Base-by-base conservation (phyloP, 768 basidiomycete genomes). In the Amanita muscaria region DNA sequence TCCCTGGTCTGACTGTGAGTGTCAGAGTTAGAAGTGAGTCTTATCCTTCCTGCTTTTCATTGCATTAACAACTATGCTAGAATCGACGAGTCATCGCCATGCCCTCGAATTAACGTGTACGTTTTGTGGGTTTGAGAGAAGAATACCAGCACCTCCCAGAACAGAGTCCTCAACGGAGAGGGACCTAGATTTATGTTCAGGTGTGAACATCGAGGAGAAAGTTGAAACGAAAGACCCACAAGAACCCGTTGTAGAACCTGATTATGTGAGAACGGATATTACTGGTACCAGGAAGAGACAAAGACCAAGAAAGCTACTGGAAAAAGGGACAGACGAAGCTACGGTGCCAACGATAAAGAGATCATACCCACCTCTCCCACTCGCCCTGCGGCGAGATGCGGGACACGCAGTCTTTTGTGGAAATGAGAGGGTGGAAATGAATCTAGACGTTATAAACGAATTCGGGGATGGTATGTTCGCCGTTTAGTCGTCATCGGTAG, bases 331-430 rank as follows among this genome's bases (percentile, higher is more conserved):
- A 5, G 18, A n/a, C 12, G 27, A 19, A 10, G 19, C 14, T 2
- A 32, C 22, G n/a, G 34, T 8, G 44, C 24, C 38, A 40, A 40
- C 12, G 21, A 33, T 14, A 37, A 42, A 45, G 1, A 56, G 56
- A 2, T 36, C 42, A 5, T 56, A 72, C n/a, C 73, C 73, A 6
- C 51, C 61, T 5, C 71, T 73, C 0, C 84, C 82, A 2, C 64
- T 86, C 14, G 84, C 81, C 56, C 75, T 78, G 40, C 56, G 59
- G 25, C 71, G 73, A 51, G 67, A 76, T 40, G 70, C 66, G 2
- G 84, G 83, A 0, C 85, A 89, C 57, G 69, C 80, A 15, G 61
- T 85, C 3, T 80, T 83, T 53, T 62, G 77, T 38, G 85, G 87
- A 22, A 76, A 77, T 52, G 76, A 80, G 49, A 62, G 54, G 25